Conservation (phyloP, 768 basidiomycete genomes). For the Hydnum rufescens region DNA sequence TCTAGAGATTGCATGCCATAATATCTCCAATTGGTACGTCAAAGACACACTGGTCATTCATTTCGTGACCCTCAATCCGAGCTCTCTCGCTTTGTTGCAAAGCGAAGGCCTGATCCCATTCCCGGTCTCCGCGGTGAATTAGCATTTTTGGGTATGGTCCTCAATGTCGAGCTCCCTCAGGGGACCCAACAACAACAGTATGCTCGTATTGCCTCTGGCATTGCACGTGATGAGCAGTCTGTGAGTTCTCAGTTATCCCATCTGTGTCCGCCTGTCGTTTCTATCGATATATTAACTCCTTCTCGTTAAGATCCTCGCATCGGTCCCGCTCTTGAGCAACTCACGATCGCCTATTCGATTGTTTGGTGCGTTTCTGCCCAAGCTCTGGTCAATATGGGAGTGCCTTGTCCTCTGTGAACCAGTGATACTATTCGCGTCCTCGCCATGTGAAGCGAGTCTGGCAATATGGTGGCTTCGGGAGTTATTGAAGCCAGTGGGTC, state of each 20-base stretch:
- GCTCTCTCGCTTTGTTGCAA: slow-evolving; percentile 15
- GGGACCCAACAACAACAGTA: slow-evolving; percentile 54
- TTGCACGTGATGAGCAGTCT: too few species aligned
- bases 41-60: not conserved
- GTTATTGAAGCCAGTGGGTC: slow-evolving; percentile 56
- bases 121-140: slow-evolving; percentile 53
- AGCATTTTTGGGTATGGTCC: slow-evolving; percentile 61
- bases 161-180: slow-evolving; percentile 54
- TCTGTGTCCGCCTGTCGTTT: not conserved
- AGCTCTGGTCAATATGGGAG: slow-evolving; percentile 55
- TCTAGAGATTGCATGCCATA: slow-evolving; percentile 71
- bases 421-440: slow-evolving; percentile 59
- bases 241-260: too few species aligned
- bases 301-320: slow-evolving; percentile 15
- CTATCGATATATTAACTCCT: not conserved
- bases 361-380: slow-evolving; percentile 19
- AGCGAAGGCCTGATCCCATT: slow-evolving; percentile 57
- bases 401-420: slow-evolving; percentile 83
- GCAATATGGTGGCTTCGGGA: slow-evolving; percentile 87
- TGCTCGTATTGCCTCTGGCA: too few species aligned
- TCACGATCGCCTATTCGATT: slow-evolving; percentile 15
- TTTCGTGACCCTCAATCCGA: not conserved
- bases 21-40: slow-evolving; percentile 63
- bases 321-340: slow-evolving; percentile 12
- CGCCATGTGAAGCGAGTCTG: slow-evolving; percentile 66